Evolutionary conservation across 2,329 filamentous ascomycete genomes (phyloP).

Genomic region (Alternaria arbusti): DNA sequence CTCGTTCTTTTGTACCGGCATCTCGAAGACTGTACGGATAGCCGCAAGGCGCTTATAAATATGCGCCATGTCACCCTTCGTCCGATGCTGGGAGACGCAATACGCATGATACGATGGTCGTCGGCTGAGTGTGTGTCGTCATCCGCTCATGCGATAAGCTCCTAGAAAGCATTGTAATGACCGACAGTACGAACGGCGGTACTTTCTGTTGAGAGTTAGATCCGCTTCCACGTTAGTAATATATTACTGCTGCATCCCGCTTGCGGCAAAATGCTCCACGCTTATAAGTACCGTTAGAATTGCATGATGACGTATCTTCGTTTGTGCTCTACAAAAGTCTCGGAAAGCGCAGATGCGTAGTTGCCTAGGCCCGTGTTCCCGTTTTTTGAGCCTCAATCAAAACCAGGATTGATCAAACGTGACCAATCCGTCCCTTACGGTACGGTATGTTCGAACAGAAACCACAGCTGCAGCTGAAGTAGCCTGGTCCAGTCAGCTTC

Average conservation of each 20-base stretch:
- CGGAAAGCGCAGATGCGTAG: neutral
- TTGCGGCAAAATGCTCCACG: neutral
- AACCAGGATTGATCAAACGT: neutral
- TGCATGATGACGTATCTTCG: neutral
- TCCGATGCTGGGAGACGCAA: slow-evolving; percentile 19
- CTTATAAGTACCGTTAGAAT: neutral
- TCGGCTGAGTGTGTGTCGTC: slow-evolving; percentile 1
- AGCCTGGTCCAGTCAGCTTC: neutral
- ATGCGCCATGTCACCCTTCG: slow-evolving; percentile 15
- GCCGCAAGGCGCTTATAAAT: neutral
- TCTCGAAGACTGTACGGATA: neutral
- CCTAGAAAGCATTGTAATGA: neutral
- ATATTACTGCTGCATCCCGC: neutral
- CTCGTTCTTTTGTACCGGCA: slow-evolving; percentile 18
- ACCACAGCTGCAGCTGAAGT: neutral
- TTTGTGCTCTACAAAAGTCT: too few species aligned
- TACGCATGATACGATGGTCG: slow-evolving; percentile 19
- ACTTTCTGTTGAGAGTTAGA: slow-evolving; percentile 17
- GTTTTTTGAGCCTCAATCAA: neutral
- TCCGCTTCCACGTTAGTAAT: neutral
- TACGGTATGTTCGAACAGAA: neutral
- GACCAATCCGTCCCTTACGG: neutral
- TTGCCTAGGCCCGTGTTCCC: neutral
- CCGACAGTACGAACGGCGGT: slow-evolving; percentile 3
- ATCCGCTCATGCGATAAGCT: slow-evolving; percentile 15